These are phyloP conservation scores for Ceriops tagal DNA, from an alignment of 345 rosid species.

Conservation along the genomic window DNA sequence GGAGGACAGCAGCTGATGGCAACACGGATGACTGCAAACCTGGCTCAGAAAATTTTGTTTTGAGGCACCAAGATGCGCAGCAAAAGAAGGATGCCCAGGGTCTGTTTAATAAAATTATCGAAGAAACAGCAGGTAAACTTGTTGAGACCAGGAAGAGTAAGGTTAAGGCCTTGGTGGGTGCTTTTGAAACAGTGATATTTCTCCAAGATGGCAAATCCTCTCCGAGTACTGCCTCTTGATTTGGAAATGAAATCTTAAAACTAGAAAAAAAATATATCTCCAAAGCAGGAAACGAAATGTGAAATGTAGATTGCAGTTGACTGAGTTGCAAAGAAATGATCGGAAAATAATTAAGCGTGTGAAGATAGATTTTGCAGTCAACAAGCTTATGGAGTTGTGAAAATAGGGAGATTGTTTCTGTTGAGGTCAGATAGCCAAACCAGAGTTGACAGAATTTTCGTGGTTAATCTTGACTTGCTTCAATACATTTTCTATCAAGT, in stretches of 20 bases:
- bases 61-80: constrained; percentile 67
- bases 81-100: constrained; percentile 54
- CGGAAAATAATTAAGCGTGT: constrained; percentile 28
- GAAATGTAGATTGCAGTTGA: constrained; percentile 1
- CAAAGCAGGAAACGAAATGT: background rate
- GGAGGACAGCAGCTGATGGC: constrained; percentile 38
- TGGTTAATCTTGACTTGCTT: constrained; percentile 21
- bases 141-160: constrained; percentile 79
- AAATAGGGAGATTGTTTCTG: constrained; percentile 13
- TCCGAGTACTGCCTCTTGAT: constrained; percentile 17
- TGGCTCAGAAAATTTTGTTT: constrained; percentile 43
- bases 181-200: constrained; percentile 92
- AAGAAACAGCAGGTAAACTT: constrained; percentile 88
- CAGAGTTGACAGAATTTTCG: constrained; percentile 5
- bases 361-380: background rate
- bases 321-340: constrained; percentile 7
- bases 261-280: background rate
- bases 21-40: constrained; percentile 17
- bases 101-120: constrained; percentile 74
- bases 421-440: constrained; percentile 17
- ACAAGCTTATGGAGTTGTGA: constrained; percentile 16
- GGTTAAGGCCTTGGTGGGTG: constrained; percentile 95
- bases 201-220: constrained; percentile 56
- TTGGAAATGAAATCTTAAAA: background rate
- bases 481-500: background rate